These are phyloP conservation scores for Neurospora sp. DNA, from an alignment of 2,329 filamentous ascomycete genomes.

Conservation along the genomic window DNA sequence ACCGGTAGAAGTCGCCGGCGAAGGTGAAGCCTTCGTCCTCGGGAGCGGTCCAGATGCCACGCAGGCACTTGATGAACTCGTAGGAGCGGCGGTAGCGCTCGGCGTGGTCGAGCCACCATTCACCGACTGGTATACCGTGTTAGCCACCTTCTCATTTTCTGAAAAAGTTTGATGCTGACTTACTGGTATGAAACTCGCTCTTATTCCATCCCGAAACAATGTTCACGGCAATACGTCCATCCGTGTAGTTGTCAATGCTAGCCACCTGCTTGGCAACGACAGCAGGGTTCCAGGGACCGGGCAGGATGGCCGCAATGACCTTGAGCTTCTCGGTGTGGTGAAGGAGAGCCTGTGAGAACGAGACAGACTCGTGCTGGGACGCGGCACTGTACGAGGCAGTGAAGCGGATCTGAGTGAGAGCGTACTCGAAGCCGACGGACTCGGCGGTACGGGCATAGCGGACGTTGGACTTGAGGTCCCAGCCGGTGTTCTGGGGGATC, in stretches of 20 bases:
- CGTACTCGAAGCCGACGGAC: conserved; percentile 39
- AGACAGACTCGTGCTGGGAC: conserved; percentile 42
- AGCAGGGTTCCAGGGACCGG: conserved; percentile 40
- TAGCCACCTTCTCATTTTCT: neutral
- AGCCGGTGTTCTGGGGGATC: conserved; percentile 38
- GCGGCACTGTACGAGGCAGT: conserved; percentile 39
- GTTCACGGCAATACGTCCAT: conserved; percentile 42
- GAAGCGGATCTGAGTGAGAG: conserved; percentile 42
- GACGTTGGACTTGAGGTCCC: conserved; percentile 38
- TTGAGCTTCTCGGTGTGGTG: conserved; percentile 37
- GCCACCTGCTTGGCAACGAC: conserved; percentile 44
- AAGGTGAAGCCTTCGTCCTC: conserved; percentile 36
- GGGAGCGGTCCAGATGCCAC: conserved; percentile 38
- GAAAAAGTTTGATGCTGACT: neutral
- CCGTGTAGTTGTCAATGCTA: conserved; percentile 40
- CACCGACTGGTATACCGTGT: conserved; percentile 31
- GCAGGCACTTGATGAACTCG: conserved; percentile 41
- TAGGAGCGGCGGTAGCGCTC: conserved; percentile 40
- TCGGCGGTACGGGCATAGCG: conserved; percentile 40
- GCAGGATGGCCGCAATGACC: conserved; percentile 40
- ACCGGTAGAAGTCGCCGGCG: conserved; percentile 42
- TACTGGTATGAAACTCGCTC: conserved; percentile 29
- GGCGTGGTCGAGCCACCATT: conserved; percentile 45
- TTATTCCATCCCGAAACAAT: conserved; percentile 46
- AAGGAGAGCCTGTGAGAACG: conserved; percentile 40